Conservation (phyloP, 192 early-diverging fungal genomes). For the Backusella sp. region DNA sequence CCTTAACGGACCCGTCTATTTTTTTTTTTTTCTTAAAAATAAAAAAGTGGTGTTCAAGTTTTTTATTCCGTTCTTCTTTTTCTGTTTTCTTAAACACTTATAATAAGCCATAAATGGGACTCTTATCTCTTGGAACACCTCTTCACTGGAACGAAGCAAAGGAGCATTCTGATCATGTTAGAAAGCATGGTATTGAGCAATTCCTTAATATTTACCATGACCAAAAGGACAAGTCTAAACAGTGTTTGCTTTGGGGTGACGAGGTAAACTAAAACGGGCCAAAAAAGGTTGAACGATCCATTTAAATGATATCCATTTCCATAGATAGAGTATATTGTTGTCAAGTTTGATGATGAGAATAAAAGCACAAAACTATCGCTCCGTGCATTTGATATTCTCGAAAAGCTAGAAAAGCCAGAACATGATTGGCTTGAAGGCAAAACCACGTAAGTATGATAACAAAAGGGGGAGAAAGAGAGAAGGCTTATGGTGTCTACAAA, state of each 20-base stretch:
- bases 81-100: constrained; percentile 11
- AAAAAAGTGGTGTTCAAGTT: background rate
- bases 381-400: constrained; percentile 79
- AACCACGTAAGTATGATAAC: constrained; percentile 18
- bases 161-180: constrained; percentile 81
- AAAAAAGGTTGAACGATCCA: background rate
- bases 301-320: background rate
- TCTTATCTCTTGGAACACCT: constrained; percentile 94
- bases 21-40: background rate
- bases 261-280: constrained; percentile 59
- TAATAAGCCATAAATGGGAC: constrained; percentile 69
- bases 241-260: constrained; percentile 92
- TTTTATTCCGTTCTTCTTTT: background rate
- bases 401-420: constrained; percentile 71
- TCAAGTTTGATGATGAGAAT: constrained; percentile 72
- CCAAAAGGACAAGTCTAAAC: constrained; percentile 78
- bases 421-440: constrained; percentile 44
- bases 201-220: constrained; percentile 85
- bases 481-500: constrained; percentile 1
- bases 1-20: no score
- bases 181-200: constrained; percentile 90
- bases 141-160: constrained; percentile 92
- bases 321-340: constrained; percentile 92
- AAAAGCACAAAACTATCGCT: constrained; percentile 72
- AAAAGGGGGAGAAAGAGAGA: no score